Conservation (phyloP, 305 asterid species). For the Withania somnifera region DNA sequence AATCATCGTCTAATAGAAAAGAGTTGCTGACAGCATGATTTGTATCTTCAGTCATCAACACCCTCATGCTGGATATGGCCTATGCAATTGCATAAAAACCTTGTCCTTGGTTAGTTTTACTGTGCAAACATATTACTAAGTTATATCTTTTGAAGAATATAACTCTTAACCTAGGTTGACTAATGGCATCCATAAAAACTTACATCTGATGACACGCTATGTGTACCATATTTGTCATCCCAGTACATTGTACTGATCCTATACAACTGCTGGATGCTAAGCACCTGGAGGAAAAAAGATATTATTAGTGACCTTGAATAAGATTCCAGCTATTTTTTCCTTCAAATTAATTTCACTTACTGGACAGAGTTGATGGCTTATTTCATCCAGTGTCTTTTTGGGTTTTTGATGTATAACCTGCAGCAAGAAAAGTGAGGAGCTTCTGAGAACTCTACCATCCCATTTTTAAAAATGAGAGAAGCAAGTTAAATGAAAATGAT, state of each 20-base stretch:
- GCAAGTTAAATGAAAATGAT: background rate
- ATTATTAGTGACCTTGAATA: background rate
- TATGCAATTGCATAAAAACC: background rate
- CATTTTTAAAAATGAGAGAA: background rate
- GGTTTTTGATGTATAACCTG: constrained; percentile 55
- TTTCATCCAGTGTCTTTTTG: constrained; percentile 47
- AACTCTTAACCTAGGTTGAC: constrained; percentile 27
- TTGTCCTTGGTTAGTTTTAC: background rate
- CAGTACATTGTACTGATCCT: constrained; percentile 64
- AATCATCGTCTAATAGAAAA: constrained; percentile 55
- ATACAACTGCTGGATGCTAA: constrained; percentile 54
- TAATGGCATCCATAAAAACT: constrained; percentile 32
- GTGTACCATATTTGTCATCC: constrained; percentile 68
- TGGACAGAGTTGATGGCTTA: constrained; percentile 43
- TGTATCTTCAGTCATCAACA: constrained; percentile 50
- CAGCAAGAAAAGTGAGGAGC: background rate
- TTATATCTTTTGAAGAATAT: constrained; percentile 18
- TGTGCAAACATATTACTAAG: constrained; percentile 1
- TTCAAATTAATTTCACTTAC: constrained; percentile 21
- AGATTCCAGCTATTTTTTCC: background rate
- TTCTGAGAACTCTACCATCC: background rate
- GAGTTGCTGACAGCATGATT: constrained; percentile 52
- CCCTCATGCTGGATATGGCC: constrained; percentile 59
- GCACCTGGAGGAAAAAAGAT: constrained; percentile 26
- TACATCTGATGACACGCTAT: constrained; percentile 50